Conservation (phyloP, 2,329 filamentous ascomycete species). For the Fusarium illudens region DNA sequence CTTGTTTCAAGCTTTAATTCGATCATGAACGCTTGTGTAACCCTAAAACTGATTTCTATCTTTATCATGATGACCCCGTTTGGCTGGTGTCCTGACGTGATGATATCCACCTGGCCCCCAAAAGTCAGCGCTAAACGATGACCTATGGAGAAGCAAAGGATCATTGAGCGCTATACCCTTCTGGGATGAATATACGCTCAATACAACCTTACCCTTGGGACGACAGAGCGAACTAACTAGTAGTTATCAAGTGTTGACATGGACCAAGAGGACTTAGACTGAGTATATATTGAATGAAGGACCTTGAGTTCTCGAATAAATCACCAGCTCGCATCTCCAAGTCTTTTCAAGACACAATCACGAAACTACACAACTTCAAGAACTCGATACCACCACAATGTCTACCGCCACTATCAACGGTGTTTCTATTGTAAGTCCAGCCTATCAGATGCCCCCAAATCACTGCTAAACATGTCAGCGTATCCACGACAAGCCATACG, state of each 20-base stretch:
- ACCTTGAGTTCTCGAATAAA: not conserved
- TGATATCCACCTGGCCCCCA: not conserved
- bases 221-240: not conserved
- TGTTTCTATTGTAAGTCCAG: not conserved
- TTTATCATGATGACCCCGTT: not conserved
- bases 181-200: conserved; percentile 22
- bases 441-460: too few relatives aligned
- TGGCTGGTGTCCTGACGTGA: not conserved
- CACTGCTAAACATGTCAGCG: not conserved
- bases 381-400: conserved; percentile 2
- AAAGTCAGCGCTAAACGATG: not conserved
- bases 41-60: not conserved
- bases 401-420: conserved; percentile 9
- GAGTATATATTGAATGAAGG: not conserved
- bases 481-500: conserved; percentile 48
- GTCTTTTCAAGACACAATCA: not conserved
- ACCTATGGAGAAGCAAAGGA: not conserved
- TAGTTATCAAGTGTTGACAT: not conserved
- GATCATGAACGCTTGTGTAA: not conserved
- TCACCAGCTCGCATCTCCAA: not conserved
- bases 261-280: not conserved
- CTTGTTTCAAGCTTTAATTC: not conserved
- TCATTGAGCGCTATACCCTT: conserved; percentile 6
- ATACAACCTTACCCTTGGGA: not conserved
- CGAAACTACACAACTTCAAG: not conserved